phyloP scores from a whole-genome alignment of 345 rosid species.

The Luvunga scandens region DNA sequence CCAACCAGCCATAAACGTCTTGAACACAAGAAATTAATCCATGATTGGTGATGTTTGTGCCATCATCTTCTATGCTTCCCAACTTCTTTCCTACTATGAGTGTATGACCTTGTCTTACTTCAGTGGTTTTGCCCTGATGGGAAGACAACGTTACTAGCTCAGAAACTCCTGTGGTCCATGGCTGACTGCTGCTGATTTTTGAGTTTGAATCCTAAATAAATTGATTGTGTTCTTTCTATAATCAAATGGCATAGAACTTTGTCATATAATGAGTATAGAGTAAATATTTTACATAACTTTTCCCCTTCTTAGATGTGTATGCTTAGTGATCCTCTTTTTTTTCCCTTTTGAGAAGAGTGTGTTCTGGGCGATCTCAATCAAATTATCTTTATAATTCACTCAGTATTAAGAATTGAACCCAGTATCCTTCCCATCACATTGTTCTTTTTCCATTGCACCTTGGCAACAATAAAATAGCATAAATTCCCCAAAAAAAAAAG shows the following conservation, averaged over 20 bases:
- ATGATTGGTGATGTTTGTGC: neutral
- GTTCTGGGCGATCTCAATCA: neutral
- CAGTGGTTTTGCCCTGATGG: neutral
- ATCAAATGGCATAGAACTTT: neutral
- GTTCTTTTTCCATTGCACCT: neutral
- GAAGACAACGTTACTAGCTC: neutral
- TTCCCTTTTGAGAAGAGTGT: no score
- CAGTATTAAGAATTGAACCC: neutral
- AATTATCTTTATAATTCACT: neutral
- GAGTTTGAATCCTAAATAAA: neutral
- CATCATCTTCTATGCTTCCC: neutral
- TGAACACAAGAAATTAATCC: neutral
- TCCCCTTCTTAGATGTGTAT: no score
- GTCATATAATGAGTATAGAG: neutral
- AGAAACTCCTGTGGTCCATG: neutral
- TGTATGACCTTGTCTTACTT: no score
- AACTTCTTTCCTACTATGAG: neutral
- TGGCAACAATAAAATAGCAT: neutral
- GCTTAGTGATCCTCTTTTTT: no score
- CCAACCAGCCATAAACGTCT: neutral
- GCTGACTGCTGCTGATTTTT: neutral
- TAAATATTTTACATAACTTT: no score
- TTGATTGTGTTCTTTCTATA: neutral
- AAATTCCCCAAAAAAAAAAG: neutral
- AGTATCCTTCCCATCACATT: neutral